Evolutionary conservation across 176 grass and related monocot species (phyloP), one percentile per base, ranked within the genome.

Genomic region (Raddia distichophylla): DNA sequence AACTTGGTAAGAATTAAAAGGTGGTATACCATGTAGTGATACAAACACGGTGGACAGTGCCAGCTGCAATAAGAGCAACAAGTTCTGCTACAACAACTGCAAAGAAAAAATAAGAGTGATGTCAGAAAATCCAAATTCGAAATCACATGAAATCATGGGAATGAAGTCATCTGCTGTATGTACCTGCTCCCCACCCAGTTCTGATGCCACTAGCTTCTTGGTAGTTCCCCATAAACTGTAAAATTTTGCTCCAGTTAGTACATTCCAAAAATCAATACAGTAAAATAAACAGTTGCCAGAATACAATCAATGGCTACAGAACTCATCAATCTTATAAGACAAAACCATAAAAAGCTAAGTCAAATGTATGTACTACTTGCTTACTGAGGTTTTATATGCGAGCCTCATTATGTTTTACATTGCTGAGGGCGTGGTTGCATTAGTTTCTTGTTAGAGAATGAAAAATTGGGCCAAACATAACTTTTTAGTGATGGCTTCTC

Each of bases 171-270:
- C 55, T 72, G 44, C 40, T 75, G 47, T 48, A 82, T 67, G 42
- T 82, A 95, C 97, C 97, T 84, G 97, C 91, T 81, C 97, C 97
- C 97, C 97, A 99, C 10, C 97, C 97, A 77, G 93, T 99, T 86
- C 77, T 96, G 76, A 86, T 85, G 14, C 97, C 97, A 79, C 43
- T 91, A 64, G 87, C 81, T 86, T 99, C 97, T 88, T 99, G 92
- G 46, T 95, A 98, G 68, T 94, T 98, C 19, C 95, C 95, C 73
- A 98, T 93, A 68, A 98, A 93, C 95, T 99, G 89, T 69, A 87
- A 88, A 54, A 64, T 72, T 33, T 33, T 22, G 35, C 59, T 76
- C 14, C 59, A 60, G 56, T 88, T 61, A 94, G 62, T 22, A 83
- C 11, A 78, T 13, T 5, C 10, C 7, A 89, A 73, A 18, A 60